These are phyloP conservation scores for Lipomyces anomalus DNA, from an alignment of 805 yeast species.

Conservation along the genomic window DNA sequence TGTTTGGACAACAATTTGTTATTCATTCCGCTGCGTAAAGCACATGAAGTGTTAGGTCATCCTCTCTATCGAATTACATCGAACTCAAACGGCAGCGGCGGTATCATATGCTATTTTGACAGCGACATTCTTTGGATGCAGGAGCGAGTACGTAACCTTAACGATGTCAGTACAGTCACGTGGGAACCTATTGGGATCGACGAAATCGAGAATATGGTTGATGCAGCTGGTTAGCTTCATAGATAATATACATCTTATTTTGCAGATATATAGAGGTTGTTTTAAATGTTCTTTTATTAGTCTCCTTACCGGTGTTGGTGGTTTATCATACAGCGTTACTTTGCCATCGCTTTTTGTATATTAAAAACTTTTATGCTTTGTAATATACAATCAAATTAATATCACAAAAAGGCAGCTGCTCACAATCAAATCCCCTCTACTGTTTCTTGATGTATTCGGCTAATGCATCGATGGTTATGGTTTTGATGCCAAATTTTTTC, in stretches of 20 bases:
- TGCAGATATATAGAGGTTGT: too few species aligned
- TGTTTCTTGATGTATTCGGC: slow-evolving; percentile 48
- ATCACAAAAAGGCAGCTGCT: too few species aligned
- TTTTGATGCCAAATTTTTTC: slow-evolving; percentile 53
- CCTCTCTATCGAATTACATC: slow-evolving; percentile 41
- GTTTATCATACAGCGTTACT: too few species aligned
- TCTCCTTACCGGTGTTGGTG: too few species aligned
- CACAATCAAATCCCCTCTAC: too few species aligned
- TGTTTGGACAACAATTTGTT: slow-evolving; percentile 49
- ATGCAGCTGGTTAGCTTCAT: background rate
- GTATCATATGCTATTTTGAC: slow-evolving; percentile 45
- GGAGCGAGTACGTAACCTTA: slow-evolving; percentile 5
- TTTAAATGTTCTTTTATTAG: too few species aligned
- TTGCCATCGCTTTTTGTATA: too few species aligned
- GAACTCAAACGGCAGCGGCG: slow-evolving; percentile 33
- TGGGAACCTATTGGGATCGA: slow-evolving; percentile 40
- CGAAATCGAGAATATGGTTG: slow-evolving; percentile 9
- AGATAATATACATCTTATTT: background rate
- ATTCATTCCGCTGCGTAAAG: slow-evolving; percentile 35
- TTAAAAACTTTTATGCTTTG: too few species aligned
- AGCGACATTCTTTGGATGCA: slow-evolving; percentile 62
- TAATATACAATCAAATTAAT: too few species aligned
- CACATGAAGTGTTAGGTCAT: slow-evolving; percentile 38
- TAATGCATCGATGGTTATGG: slow-evolving; percentile 73
- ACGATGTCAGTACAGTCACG: slow-evolving; percentile 23